phyloP scores from a whole-genome alignment of 164 flowering plant genomes.

The Tinospora cordifolia region DNA sequence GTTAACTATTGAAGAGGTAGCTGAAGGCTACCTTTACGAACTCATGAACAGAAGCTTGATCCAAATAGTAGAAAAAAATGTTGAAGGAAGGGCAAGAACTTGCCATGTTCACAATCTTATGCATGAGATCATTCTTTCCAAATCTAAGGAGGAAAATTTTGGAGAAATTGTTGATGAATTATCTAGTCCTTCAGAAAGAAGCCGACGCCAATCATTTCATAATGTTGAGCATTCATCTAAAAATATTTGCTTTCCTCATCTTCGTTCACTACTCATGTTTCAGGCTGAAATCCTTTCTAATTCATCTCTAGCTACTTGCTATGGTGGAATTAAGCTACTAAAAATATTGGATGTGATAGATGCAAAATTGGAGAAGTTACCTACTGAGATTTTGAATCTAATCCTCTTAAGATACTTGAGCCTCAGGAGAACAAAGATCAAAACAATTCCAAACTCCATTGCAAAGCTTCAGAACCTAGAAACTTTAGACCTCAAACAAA shows the following conservation, averaged over 20 bases:
- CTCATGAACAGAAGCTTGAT: background rate
- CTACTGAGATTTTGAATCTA: constrained; percentile 19
- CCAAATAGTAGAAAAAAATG: no score
- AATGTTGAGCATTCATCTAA: no score
- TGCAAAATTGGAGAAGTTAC: constrained; percentile 14
- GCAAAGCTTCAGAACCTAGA: constrained; percentile 11
- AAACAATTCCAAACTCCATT: constrained; percentile 4
- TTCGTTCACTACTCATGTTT: constrained; percentile 18
- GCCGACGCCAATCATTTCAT: no score
- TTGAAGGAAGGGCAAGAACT: no score
- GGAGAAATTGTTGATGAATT: no score
- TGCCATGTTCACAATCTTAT: no score
- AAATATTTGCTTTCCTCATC: background rate
- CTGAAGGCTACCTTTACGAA: background rate
- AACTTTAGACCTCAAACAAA: constrained; percentile 8
- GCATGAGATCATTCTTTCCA: no score
- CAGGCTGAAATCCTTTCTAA: background rate
- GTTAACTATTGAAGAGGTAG: background rate
- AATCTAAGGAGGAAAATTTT: no score
- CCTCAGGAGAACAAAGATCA: constrained; percentile 13
- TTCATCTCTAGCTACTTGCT: background rate
- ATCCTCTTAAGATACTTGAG: constrained; percentile 21
- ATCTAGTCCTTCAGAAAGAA: no score
- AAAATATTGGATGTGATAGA: constrained; percentile 29
- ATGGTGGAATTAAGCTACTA: constrained; percentile 17